Base-by-base conservation (phyloP, 2,329 filamentous ascomycete genomes). In the Dothideomycetes sp. region DNA sequence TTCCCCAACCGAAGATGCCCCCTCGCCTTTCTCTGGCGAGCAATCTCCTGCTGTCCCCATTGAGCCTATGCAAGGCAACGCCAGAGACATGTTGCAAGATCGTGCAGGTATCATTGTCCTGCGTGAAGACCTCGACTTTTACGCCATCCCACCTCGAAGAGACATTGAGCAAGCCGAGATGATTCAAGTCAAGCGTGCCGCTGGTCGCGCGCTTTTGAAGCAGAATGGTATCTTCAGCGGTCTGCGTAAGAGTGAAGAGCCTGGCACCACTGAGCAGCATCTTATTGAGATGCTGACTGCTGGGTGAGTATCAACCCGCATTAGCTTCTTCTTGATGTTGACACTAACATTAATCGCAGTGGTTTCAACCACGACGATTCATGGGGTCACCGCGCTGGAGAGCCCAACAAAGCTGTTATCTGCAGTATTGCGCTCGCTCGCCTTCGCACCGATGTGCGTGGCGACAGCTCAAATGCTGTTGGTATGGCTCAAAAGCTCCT, bases 271-370 rank as follows among this genome's bases (percentile, higher is more conserved):
- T 0, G 91, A 98, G 64, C 91, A 94, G 52, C 91, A 98, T 69
- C 71, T 98, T 27, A 98, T 98, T 55, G 91, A 98, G 69, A 98
- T 98, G 91, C 66, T 98, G 64, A 98, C 91, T 41, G 91, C 91
- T 58, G 91, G 89, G 89, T 96, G 71, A 65, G 82, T 11, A 38
- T 31, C 16, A 4, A n/a, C 11, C 22, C 8, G 20, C 22, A 10
- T 9, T 19, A n/a, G 16, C 27, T 13, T 15, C n/a, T 6, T 32
- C 5, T 24, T 41, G 4, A 41, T 16, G 1, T 16, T 5, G 4
- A 8, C 1, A 19, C 20, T 40, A 36, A 36, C 20, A 23, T n/a
- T n/a, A 9, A 10, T 5, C 33, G 8, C 51, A 96, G 91, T 52
- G 91, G 91, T 25, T 98, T 98, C 68, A 88, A 96, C 59, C 85